Evolutionary conservation across 305 asterid genomes (phyloP).

Genomic region (Fraxinus angustifolia): DNA sequence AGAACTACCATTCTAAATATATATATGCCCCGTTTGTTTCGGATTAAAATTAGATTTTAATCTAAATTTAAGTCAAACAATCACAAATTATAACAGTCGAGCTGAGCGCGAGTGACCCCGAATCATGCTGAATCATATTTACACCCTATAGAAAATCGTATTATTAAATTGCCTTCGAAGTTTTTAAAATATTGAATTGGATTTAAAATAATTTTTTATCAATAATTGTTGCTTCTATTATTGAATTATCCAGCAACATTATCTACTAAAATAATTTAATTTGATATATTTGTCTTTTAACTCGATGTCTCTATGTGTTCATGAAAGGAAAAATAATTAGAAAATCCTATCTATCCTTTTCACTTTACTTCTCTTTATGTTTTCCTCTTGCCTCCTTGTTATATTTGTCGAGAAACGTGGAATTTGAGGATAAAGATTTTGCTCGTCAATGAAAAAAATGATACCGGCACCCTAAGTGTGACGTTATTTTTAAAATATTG

Average conservation of each 20-base stretch:
- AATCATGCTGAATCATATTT: background rate
- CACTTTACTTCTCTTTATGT: constrained; percentile 7
- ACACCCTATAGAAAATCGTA: background rate
- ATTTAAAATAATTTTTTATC: background rate
- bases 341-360: constrained; percentile 12
- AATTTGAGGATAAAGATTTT: background rate
- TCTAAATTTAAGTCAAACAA: too few relatives aligned
- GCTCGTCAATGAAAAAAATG: background rate
- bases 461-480: background rate
- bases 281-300: background rate
- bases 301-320: constrained; percentile 3
- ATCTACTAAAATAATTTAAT: background rate
- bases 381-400: constrained; percentile 17
- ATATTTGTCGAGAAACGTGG: background rate
- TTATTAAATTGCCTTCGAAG: background rate
- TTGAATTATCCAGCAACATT: background rate
- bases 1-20: too few relatives aligned
- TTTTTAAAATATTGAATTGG: background rate
- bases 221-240: constrained; percentile 17
- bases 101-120: background rate
- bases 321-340: constrained; percentile 19
- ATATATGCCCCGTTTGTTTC: too few relatives aligned
- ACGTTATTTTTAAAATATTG: background rate
- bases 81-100: background rate
- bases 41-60: too few relatives aligned